These are phyloP conservation scores for Osmanthus fragrans DNA, from an alignment of 257 asterid species.

Conservation along the genomic window DNA sequence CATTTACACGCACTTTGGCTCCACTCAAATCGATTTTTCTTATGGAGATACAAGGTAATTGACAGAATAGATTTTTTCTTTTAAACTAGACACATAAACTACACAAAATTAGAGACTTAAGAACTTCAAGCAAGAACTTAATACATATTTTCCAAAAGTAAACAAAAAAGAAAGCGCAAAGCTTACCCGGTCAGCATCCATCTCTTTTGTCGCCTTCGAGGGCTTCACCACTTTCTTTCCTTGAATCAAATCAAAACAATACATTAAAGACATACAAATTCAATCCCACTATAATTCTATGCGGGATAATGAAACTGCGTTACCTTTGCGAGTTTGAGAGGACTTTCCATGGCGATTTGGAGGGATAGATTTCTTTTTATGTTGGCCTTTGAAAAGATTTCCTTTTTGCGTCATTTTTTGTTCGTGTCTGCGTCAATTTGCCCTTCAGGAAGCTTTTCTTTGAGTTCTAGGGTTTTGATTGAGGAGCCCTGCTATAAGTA, in stretches of 20 bases:
- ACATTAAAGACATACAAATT: neutral
- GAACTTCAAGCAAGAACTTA: neutral
- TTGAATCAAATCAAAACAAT: slow-evolving; percentile 22
- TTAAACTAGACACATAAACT: neutral
- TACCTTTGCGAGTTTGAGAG: slow-evolving; percentile 66
- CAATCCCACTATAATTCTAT: neutral
- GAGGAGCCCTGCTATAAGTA: neutral
- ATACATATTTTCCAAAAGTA: neutral
- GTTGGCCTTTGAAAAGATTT: slow-evolving; percentile 65
- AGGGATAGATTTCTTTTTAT: slow-evolving; percentile 72
- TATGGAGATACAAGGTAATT: neutral
- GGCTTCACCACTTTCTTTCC: slow-evolving; percentile 82
- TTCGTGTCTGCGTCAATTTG: neutral
- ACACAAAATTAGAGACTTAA: neutral
- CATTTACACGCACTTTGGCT: neutral
- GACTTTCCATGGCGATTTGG: slow-evolving; percentile 85
- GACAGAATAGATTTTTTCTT: neutral
- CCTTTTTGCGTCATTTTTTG: slow-evolving; percentile 71
- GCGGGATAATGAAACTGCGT: neutral
- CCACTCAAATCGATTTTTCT: neutral
- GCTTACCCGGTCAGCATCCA: slow-evolving; percentile 69
- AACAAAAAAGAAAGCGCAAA: neutral
- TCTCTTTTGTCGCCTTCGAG: slow-evolving; percentile 63
- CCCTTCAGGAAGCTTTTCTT: neutral
- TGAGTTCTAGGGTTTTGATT: neutral